Evolutionary conservation across 352 stramenopile genomes (phyloP).

Genomic region (Globisporangium apiculatum): DNA sequence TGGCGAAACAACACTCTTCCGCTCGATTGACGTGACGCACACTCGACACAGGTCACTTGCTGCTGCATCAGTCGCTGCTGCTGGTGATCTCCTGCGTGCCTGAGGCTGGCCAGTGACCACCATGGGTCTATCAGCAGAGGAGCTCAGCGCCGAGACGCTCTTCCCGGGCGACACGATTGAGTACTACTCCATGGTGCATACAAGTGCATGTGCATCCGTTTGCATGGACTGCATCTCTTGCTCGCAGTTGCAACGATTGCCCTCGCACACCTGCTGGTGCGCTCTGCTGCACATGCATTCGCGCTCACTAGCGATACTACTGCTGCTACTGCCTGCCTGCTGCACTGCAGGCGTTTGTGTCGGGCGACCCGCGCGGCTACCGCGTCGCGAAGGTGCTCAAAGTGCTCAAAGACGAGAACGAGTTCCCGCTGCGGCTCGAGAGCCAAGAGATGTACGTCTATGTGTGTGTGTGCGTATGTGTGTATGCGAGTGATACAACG

Average conservation of each 20-base stretch:
- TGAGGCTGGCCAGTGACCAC: slow-evolving; percentile 2
- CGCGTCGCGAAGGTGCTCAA: slow-evolving; percentile 53
- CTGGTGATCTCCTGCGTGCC: background rate
- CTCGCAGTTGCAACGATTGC: background rate
- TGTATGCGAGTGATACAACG: background rate
- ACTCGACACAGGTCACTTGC: too few relatives aligned
- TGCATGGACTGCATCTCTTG: background rate
- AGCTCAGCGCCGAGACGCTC: slow-evolving; percentile 52
- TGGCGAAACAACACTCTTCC: too few relatives aligned
- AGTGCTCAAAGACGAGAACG: slow-evolving; percentile 28
- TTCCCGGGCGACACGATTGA: slow-evolving; percentile 69
- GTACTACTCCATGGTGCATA: slow-evolving; percentile 64
- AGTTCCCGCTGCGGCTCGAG: slow-evolving; percentile 60
- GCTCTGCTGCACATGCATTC: background rate
- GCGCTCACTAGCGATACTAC: background rate
- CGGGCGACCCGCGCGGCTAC: slow-evolving; percentile 57
- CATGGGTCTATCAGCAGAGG: slow-evolving; percentile 40
- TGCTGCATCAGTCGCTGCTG: background rate
- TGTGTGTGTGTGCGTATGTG: background rate
- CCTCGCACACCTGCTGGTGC: too few relatives aligned
- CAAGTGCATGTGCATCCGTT: background rate
- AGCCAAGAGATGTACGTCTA: slow-evolving; percentile 58
- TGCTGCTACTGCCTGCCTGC: background rate
- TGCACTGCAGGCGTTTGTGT: slow-evolving; percentile 49
- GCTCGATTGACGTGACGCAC: too few relatives aligned